phyloP scores from a whole-genome alignment of 129 eudicot genomes.

The Flaveria sonorensis region DNA sequence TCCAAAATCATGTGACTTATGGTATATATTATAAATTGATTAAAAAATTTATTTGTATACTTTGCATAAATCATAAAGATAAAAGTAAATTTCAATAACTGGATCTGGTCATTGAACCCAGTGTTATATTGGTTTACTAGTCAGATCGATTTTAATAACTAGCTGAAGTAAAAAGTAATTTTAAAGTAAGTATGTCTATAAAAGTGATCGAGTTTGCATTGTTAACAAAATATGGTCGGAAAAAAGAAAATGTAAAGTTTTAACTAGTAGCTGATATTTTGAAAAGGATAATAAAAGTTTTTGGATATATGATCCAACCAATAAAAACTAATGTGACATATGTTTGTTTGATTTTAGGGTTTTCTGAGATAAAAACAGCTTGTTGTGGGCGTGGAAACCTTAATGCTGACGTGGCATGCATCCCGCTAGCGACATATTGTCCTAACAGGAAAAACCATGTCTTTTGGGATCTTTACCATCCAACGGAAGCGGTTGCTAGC shows the following conservation, averaged over 20 bases:
- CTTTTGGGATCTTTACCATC: conserved; percentile 86
- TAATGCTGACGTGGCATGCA: conserved; percentile 59
- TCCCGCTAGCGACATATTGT: conserved; percentile 58
- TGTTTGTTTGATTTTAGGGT: conserved; percentile 44
- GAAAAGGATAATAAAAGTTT: too few relatives aligned
- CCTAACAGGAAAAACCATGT: conserved; percentile 53
- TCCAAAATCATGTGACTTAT: conserved; percentile 50
- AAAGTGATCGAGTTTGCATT: too few relatives aligned
- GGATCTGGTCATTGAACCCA: not conserved
- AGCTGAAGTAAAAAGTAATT: too few relatives aligned
- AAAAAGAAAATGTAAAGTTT: too few relatives aligned
- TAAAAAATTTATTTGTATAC: not conserved
- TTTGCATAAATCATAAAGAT: not conserved
- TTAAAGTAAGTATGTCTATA: too few relatives aligned
- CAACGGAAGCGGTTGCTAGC: conserved; percentile 59
- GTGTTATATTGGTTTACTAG: not conserved
- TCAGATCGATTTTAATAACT: not conserved
- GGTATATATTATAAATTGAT: conserved; percentile 50
- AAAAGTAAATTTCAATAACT: too few relatives aligned
- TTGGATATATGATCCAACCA: too few relatives aligned
- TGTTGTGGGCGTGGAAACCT: conserved; percentile 78
- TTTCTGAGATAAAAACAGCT: conserved; percentile 70
- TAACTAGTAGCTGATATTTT: too few relatives aligned
- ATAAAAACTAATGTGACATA: not conserved
- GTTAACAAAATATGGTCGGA: too few relatives aligned